Evolutionary conservation across 2,329 filamentous ascomycete genomes (phyloP), one percentile per base, ranked within the genome.

Genomic region (Alternaria angustiovoidea): DNA sequence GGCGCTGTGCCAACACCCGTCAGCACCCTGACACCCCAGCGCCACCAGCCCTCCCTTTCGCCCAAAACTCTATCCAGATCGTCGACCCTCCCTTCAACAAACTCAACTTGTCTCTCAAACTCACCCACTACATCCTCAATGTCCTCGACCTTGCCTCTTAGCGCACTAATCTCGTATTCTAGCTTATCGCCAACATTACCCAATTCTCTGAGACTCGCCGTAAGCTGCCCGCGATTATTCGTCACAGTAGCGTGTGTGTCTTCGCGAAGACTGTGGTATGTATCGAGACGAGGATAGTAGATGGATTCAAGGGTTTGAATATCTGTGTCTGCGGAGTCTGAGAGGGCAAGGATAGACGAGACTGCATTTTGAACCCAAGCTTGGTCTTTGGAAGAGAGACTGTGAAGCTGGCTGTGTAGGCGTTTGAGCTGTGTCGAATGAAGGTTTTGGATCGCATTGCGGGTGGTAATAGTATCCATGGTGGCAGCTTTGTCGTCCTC

Each of bases 101-200:
- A 70, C 30, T 70, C 65, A 5, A 83, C 79, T 75, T 94, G 91
- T 49, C 87, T 84, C 77, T 94, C 91, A 76, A 96, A 96, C 62
- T 93, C 90, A 11, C 81, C 81, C 0, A 96, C 88, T 1, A 91
- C 91, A 62, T 93, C 91, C 73, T 97, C 93, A 8, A 97, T 91
- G 73, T 98, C 94, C 69, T 91, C 86, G 9, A 97, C 90, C 70
- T 93, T 93, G 48, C 89, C 88, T 49, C 88, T 84, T n/a, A 98
- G 82, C 16, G 89, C 88, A 61, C 90, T 87, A 62, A 97, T 89
- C 81, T 97, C 94, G 78, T 98, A 98, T 72, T 98, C 94, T 56
- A 98, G 83, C 78, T 94, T 94, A 20, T 93, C 92, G 3, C 90
- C 88, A 39, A 96, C 82, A 22, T 90, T 86, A 75, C 96, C 93